Evolutionary conservation across 2,329 filamentous ascomycete genomes (phyloP), one percentile per base, ranked within the genome.

Genomic region (Didymella sp.): DNA sequence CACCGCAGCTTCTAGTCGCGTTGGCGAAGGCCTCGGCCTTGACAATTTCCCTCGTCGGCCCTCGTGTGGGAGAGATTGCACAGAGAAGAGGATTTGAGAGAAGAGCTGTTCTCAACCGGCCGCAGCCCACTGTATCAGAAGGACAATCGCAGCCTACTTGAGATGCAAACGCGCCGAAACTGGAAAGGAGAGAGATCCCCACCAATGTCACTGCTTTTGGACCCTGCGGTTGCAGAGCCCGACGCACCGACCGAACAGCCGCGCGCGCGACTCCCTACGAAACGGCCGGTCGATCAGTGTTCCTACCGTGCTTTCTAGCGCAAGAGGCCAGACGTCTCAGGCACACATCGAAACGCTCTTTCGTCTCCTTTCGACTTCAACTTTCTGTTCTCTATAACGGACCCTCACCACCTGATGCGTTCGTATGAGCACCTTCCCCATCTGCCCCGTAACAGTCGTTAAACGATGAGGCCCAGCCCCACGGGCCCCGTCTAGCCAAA

Each of bases 1-100:
- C 43, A 42, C 54, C 25, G 50, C 53, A 13, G 31, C 51, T 28
- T 50, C 45, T 56, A 56, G 52, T 49, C 52, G 45, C 24, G 33
- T 40, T 49, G 52, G 40, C 52, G 25, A 24, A 37, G 24, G 45
- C 25, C 52, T 56, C 38, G 51, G 40, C 51, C 38, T 24, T 49
- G 15, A 21, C 22, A 44, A 21, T 28, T 15, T 25, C 37, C 28
- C 28, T 27, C 28, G 28, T n/a, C 40, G 6, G 33, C 43, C 7
- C 44, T 21, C 31, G 30, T 22, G 43, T 21, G 21, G 30, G 11
- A 7, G 19, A 9, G 17, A 31, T 35, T 30, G 43, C 19, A n/a
- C 19, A 21, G 37, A n/a, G 46, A 35, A 31, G n/a, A 19, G 21
- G 1, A 37, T 4, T 37, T 11, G 17, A 19, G 33, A 37, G 19